Evolutionary conservation across 2,329 filamentous ascomycete genomes (phyloP), one percentile per base, ranked within the genome.

Genomic region (Ceratocystis cubensis): DNA sequence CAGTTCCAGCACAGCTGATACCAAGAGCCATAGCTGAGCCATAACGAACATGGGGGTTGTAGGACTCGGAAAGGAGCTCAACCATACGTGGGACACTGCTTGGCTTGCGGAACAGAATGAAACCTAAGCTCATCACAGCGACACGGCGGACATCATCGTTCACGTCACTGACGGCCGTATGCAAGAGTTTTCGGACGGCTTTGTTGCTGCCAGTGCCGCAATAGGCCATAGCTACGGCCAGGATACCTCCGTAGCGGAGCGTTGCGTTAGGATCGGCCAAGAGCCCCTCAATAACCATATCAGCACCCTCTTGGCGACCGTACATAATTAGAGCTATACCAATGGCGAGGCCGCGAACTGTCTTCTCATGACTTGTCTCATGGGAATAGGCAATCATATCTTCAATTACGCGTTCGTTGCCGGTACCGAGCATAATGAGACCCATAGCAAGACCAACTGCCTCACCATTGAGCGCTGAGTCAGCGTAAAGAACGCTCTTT

Each of bases 271-370:
- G 89, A 71, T 99, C 94, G 70, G 91, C 91, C 45, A 99, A 82
- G 1, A 99, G 85, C 61, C 90, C 91, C 73, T 96, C 93, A 70
- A 99, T 95, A 71, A 97, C 84, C 73, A 94, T 89, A 76, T 99
- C 94, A 13, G 94, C 94, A 70, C 88, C 88, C 76, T 99, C 94
- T 77, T 97, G 92, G 68, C 91, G 88, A 61, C 88, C 91, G 72
- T 94, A 99, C 93, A 97, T 97, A 79, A 99, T 96, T 68, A 99
- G 81, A 10, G 94, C 91, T 91, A 99, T 97, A 68, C 94, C 94
- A 71, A 99, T 84, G 41, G 94, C 93, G 68, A 96, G 84, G 74
- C 94, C 94, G 63, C 94, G 91, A 28, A 99, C 91, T 73, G 96
- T 97, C 83, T 99, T 99, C 80, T 99, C 94, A 78, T 99, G 94